phyloP scores from a whole-genome alignment of 768 basidiomycete genomes.

The Leccinum arenicola region DNA sequence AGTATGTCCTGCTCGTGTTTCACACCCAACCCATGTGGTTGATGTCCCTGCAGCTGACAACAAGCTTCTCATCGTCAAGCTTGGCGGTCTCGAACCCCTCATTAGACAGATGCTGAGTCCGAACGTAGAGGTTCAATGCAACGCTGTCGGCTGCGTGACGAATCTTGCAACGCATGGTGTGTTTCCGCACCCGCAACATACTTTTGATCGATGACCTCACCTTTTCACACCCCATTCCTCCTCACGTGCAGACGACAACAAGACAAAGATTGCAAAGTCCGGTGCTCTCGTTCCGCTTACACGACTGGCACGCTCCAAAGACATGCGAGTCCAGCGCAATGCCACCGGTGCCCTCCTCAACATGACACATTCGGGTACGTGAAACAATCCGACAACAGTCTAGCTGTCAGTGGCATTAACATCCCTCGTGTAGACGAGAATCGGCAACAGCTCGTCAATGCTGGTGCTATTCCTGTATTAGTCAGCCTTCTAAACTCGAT shows the following conservation, averaged over 20 bases:
- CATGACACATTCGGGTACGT: slow-evolving; percentile 96
- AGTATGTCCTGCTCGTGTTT: slow-evolving; percentile 54
- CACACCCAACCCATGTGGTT: slow-evolving; percentile 12
- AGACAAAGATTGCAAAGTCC: slow-evolving; percentile 99
- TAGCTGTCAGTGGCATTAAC: slow-evolving; percentile 4
- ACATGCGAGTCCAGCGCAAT: slow-evolving; percentile 98
- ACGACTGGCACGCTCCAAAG: slow-evolving; percentile 92
- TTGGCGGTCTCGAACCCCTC: slow-evolving; percentile 95
- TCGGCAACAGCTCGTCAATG: slow-evolving; percentile 95
- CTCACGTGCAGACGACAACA: slow-evolving; percentile 82
- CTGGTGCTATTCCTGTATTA: slow-evolving; percentile 96
- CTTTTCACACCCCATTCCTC: slow-evolving; percentile 1
- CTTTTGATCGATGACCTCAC: slow-evolving; percentile 1
- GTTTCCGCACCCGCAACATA: slow-evolving; percentile 23
- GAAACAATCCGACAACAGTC: not conserved
- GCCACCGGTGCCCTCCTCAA: slow-evolving; percentile 97
- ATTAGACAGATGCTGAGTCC: slow-evolving; percentile 99
- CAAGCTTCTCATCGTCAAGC: slow-evolving; percentile 96
- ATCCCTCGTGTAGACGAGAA: slow-evolving; percentile 77
- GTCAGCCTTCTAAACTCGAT: slow-evolving; percentile 91
- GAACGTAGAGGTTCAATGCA: slow-evolving; percentile 99
- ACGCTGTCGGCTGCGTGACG: slow-evolving; percentile 98
- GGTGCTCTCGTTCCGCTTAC: slow-evolving; percentile 98
- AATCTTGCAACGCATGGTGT: slow-evolving; percentile 97
- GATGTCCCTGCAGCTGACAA: slow-evolving; percentile 73